These are phyloP conservation scores for Ulmus americana DNA, from an alignment of 331 rosid species.

Conservation along the genomic window DNA sequence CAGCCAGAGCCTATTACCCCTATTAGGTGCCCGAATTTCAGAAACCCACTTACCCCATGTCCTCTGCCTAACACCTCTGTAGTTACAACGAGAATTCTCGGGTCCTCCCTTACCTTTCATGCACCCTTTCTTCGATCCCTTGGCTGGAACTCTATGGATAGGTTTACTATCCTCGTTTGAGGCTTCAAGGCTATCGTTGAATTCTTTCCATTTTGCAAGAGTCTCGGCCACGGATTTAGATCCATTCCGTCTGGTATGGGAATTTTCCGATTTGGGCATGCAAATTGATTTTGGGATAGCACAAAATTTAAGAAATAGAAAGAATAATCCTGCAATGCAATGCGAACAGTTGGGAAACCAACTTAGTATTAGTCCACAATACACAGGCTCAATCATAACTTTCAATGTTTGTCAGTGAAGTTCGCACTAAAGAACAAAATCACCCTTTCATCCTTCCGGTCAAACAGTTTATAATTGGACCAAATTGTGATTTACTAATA, in stretches of 20 bases:
- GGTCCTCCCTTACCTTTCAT: too few species aligned
- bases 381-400: too few species aligned
- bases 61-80: conserved; percentile 81
- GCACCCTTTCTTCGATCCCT: too few species aligned
- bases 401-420: too few species aligned
- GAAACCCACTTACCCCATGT: conserved; percentile 92
- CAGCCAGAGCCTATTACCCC: conserved; percentile 65
- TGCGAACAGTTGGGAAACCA: conserved; percentile 3
- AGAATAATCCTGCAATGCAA: conserved; percentile 38
- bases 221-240: conserved; percentile 47
- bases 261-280: conserved; percentile 49
- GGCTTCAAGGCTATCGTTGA: conserved; percentile 53
- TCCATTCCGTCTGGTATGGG: conserved; percentile 47
- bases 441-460: too few species aligned
- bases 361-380: not conserved
- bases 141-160: conserved; percentile 59
- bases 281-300: conserved; percentile 29
- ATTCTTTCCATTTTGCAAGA: conserved; percentile 62
- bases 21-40: conserved; percentile 64
- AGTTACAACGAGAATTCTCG: conserved; percentile 25
- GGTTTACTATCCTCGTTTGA: conserved; percentile 31
- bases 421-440: too few species aligned
- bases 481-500: too few species aligned
- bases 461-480: too few species aligned
- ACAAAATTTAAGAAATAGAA: conserved; percentile 12